phyloP scores from a whole-genome alignment of 257 asterid species.

The Solanum chilense region DNA sequence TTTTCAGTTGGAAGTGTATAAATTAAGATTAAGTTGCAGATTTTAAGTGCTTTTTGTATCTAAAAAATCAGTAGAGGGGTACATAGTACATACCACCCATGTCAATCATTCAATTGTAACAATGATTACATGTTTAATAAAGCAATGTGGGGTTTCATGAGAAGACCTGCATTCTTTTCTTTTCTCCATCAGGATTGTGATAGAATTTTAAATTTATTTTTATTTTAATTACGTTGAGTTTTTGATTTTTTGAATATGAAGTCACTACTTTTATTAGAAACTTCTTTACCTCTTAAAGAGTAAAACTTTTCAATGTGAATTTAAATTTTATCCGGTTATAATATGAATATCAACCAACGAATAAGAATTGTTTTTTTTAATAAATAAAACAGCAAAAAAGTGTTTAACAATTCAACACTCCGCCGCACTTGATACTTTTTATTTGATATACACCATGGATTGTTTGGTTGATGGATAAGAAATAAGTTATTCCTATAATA shows the following conservation, averaged over 20 bases:
- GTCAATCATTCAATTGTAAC: not conserved
- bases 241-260: no score
- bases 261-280: rapidly evolving
- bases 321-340: rapidly evolving
- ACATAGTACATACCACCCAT: not conserved
- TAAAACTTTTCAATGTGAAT: rapidly evolving
- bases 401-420: not conserved
- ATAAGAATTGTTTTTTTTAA: no score
- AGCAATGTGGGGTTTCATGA: not conserved
- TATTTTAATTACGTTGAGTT: no score
- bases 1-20: not conserved
- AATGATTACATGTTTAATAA: not conserved
- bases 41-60: not conserved
- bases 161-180: not conserved
- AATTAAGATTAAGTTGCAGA: not conserved
- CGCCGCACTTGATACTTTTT: not conserved
- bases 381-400: not conserved
- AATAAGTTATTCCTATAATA: no score
- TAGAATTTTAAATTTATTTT: no score
- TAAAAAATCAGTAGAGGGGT: not conserved
- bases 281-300: no score
- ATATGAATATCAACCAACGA: no score
- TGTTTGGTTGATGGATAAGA: no score
- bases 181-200: no score
- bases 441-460: no score